These are phyloP conservation scores for Backusella psychrophila DNA, from an alignment of 192 early-diverging fungal species.

Conservation along the genomic window DNA sequence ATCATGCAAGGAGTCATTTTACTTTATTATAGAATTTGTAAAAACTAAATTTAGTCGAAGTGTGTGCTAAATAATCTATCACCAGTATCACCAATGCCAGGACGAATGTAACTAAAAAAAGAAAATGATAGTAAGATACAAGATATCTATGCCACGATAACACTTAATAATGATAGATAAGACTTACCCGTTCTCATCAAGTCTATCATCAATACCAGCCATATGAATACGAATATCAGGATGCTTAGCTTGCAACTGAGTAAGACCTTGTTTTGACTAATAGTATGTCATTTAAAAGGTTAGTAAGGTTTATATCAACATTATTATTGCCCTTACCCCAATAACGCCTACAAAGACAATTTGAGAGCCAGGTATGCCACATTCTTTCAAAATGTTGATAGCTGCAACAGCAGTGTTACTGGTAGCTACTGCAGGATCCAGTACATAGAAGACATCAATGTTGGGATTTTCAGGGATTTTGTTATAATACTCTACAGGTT, in stretches of 20 bases:
- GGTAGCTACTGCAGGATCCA: slow-evolving; percentile 86
- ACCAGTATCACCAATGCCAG: slow-evolving; percentile 63
- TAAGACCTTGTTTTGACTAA: slow-evolving; percentile 38
- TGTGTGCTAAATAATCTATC: slow-evolving; percentile 50
- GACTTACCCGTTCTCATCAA: slow-evolving; percentile 55
- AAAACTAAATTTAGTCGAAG: not conserved
- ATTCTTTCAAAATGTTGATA: slow-evolving; percentile 74
- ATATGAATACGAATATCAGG: slow-evolving; percentile 59
- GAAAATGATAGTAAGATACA: slow-evolving; percentile 10
- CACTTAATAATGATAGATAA: not conserved
- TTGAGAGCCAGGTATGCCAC: slow-evolving; percentile 59
- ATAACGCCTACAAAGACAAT: slow-evolving; percentile 73
- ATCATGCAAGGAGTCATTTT: not conserved
- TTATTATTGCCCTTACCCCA: slow-evolving; percentile 44
- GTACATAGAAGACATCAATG: slow-evolving; percentile 66
- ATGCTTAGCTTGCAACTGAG: slow-evolving; percentile 30
- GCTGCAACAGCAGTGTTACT: slow-evolving; percentile 73
- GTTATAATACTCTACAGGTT: slow-evolving; percentile 94
- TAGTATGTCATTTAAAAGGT: not conserved
- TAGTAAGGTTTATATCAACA: not conserved
- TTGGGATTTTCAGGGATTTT: slow-evolving; percentile 72
- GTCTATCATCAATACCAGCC: slow-evolving; percentile 54
- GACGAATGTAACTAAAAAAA: slow-evolving; percentile 31
- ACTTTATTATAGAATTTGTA: not conserved
- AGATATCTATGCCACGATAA: not conserved